phyloP scores from a whole-genome alignment of 2,329 filamentous ascomycete genomes.

The Ophiostoma himal-ulmi region DNA sequence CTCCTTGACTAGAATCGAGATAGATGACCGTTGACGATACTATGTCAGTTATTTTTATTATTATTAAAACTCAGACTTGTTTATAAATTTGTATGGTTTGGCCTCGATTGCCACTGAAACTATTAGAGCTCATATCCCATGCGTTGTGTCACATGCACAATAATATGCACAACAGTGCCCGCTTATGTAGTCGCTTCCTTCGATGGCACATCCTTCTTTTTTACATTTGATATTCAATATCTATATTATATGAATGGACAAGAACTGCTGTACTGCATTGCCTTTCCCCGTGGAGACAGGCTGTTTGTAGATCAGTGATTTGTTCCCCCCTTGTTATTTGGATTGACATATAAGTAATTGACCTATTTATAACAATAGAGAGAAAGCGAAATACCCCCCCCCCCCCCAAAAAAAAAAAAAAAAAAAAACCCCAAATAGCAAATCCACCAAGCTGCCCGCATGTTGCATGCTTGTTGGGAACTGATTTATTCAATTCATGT shows the following conservation, averaged over 20 bases:
- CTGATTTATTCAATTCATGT: background rate
- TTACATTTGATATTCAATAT: background rate
- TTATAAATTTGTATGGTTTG: background rate
- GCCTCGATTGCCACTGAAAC: background rate
- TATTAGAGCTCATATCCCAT: background rate
- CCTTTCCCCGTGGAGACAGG: background rate
- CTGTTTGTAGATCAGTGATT: background rate
- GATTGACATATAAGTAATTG: too few species aligned
- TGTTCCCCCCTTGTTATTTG: too few species aligned
- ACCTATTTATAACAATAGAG: too few species aligned
- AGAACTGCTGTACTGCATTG: background rate
- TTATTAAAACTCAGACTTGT: background rate
- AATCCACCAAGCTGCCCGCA: too few species aligned
- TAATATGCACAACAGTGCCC: background rate
- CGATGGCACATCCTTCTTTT: background rate
- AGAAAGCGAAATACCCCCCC: too few species aligned
- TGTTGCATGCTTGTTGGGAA: background rate
- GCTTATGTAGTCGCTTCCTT: background rate
- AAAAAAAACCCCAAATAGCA: too few species aligned
- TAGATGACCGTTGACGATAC: background rate
- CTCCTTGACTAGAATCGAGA: background rate
- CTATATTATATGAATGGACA: background rate
- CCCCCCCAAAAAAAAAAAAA: background rate
- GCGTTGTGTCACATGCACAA: background rate
- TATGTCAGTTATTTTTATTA: background rate